These are phyloP conservation scores for Geotrichum cucujoidarum DNA, from an alignment of 1,139 yeast species.

Conservation along the genomic window DNA sequence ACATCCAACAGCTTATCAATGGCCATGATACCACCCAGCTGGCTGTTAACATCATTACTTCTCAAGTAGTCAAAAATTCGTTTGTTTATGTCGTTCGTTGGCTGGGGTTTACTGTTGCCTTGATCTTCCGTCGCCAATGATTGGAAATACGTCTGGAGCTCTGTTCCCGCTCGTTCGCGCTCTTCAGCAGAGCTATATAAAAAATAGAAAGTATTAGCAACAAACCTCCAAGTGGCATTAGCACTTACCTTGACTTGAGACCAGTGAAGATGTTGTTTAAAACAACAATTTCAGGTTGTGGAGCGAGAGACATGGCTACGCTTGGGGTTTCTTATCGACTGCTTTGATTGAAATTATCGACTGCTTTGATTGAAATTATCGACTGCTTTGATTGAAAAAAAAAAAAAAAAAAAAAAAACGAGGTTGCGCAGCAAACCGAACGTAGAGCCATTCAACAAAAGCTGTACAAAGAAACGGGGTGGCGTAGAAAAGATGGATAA, in stretches of 20 bases:
- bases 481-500: no score
- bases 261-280: constrained; percentile 26
- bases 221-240: background rate
- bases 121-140: constrained; percentile 70
- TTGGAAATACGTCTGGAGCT: constrained; percentile 60
- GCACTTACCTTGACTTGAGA: constrained; percentile 26
- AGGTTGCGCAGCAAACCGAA: no score
- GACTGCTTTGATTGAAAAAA: no score
- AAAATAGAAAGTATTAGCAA: background rate
- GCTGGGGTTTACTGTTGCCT: constrained; percentile 71
- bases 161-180: constrained; percentile 48
- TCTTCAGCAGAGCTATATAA: constrained; percentile 31
- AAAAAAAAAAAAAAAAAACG: no score
- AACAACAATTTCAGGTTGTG: constrained; percentile 21
- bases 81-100: constrained; percentile 81
- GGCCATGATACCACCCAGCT: constrained; percentile 87
- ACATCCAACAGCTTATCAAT: constrained; percentile 84
- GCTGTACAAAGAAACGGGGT: no score
- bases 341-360: no score
- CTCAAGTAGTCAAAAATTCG: constrained; percentile 81
- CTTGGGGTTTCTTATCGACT: no score
- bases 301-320: constrained; percentile 16
- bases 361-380: no score
- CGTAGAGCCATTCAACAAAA: no score
- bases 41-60: constrained; percentile 63